phyloP scores from a whole-genome alignment of 1,139 yeast genomes.

The Pichia sp. region DNA sequence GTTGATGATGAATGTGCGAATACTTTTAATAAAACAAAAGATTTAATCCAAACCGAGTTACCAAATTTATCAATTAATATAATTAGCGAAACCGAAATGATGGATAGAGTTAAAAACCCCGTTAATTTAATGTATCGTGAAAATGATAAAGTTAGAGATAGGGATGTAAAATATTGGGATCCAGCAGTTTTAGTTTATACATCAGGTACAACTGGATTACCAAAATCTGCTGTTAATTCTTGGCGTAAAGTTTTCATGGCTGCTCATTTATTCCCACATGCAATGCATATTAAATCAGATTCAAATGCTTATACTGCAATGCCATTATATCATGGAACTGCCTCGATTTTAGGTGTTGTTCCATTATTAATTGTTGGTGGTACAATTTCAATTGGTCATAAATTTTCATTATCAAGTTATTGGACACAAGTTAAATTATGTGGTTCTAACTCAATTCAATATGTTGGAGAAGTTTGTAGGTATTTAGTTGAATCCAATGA shows the following conservation, averaged over 20 bases:
- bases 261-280: conserved; percentile 59
- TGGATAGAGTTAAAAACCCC: conserved; percentile 35
- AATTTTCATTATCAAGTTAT: conserved; percentile 77
- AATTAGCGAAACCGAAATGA: conserved; percentile 47
- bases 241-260: conserved; percentile 83
- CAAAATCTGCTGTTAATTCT: conserved; percentile 90
- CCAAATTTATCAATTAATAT: conserved; percentile 35
- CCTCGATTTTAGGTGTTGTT: conserved; percentile 78
- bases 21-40: conserved; percentile 50
- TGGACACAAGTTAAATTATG: conserved; percentile 84
- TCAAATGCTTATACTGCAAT: conserved; percentile 79
- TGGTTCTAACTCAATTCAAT: conserved; percentile 76
- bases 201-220: conserved; percentile 92
- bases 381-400: conserved; percentile 67
- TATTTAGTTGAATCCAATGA: conserved; percentile 63
- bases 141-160: conserved; percentile 49
- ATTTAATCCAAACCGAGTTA: conserved; percentile 36
- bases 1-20: conserved; percentile 60
- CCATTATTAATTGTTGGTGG: conserved; percentile 65
- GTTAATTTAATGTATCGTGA: conserved; percentile 50
- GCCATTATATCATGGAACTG: conserved; percentile 96
- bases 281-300: conserved; percentile 49
- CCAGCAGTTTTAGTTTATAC: conserved; percentile 78
- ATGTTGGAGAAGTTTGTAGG: conserved; percentile 94
- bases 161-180: conserved; percentile 48